Base-by-base conservation (phyloP, 1,284 basidiomycete genomes). In the Ustilago curta region DNA sequence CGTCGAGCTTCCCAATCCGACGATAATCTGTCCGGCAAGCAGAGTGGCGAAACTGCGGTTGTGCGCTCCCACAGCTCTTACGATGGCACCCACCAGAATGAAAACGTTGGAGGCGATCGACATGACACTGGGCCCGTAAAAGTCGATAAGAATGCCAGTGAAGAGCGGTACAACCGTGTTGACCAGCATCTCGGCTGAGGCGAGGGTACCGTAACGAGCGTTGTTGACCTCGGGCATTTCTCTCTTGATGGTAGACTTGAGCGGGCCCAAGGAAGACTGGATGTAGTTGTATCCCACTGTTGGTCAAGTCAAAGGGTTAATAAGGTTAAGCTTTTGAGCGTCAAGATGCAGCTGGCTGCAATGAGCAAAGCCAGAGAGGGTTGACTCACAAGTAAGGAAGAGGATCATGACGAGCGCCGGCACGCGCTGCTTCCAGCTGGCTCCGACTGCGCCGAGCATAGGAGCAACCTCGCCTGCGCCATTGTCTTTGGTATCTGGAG, bases 191-290 rank as follows among this genome's bases (percentile, higher is more conserved):
- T 79, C 73, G 4, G 86, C 85, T 5, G 85, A 85, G 8, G 82
- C 58, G 63, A 88, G 87, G 65, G 85, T 86, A 52, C 86, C 88
- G 58, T 88, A 89, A 68, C 91, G 90, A 81, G 90, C 88, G 39
- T 87, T 89, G 87, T 89, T 91, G 82, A 88, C 80, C 2, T 48
- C 35, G 32, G 31, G 31, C 31, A 71, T 62, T 57, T 86, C 54
- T 51, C 77, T 79, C 39, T 76, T 73, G 44, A 86, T 70, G 1
- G 84, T 86, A 14, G 78, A 79, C 61, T 87, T 87, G 25, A 87
- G 70, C 3, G 85, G 86, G 18, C 81, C 76, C 2, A 85, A 58
- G 6, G 82, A 79, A 23, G 61, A 76, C 64, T 42, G 76, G 9
- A 48, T 60, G 53, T 50, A 82, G 57, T 61, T 81, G 81, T 45